These are phyloP conservation scores for Terfezia claveryi DNA, from an alignment of 495 filamentous ascomycete species.

Conservation along the genomic window DNA sequence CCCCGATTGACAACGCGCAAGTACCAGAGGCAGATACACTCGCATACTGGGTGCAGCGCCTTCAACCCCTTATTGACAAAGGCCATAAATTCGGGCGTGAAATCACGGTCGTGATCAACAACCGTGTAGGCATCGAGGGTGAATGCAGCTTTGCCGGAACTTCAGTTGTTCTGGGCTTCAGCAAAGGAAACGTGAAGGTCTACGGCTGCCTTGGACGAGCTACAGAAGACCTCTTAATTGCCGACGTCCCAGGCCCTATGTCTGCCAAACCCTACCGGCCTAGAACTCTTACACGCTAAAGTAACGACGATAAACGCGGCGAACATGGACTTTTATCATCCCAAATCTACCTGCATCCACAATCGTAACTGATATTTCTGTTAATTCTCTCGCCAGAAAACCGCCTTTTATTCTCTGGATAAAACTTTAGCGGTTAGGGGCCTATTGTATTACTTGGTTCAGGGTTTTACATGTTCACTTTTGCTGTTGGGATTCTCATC, in stretches of 20 bases:
- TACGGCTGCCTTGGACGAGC: slow-evolving; percentile 46
- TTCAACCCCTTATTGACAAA: slow-evolving; percentile 45
- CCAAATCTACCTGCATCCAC: too few species aligned
- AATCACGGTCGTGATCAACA: slow-evolving; percentile 61
- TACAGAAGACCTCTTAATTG: slow-evolving; percentile 38
- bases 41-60: slow-evolving; percentile 70
- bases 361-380: too few species aligned
- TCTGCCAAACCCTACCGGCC: not conserved
- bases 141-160: slow-evolving; percentile 62
- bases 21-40: slow-evolving; percentile 58
- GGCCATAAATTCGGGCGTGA: slow-evolving; percentile 32
- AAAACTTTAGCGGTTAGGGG: too few species aligned
- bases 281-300: not conserved
- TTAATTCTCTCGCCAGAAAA: too few species aligned
- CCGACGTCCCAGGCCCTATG: slow-evolving; percentile 5
- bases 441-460: too few species aligned
- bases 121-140: slow-evolving; percentile 51
- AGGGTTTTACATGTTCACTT: too few species aligned
- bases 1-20: slow-evolving; percentile 14
- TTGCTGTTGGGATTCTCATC: too few species aligned
- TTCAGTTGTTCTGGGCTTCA: slow-evolving; percentile 57
- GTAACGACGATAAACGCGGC: not conserved
- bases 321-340: too few species aligned
- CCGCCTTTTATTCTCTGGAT: too few species aligned
- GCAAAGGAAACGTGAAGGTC: slow-evolving; percentile 40